A percentile compares a stretch with the other conserved stretches of the same genome.
These are phyloP conservation scores for Guadua angustifolia DNA, from an alignment of 176 grass and related monocot genomes.

Conservation along the genomic window DNA sequence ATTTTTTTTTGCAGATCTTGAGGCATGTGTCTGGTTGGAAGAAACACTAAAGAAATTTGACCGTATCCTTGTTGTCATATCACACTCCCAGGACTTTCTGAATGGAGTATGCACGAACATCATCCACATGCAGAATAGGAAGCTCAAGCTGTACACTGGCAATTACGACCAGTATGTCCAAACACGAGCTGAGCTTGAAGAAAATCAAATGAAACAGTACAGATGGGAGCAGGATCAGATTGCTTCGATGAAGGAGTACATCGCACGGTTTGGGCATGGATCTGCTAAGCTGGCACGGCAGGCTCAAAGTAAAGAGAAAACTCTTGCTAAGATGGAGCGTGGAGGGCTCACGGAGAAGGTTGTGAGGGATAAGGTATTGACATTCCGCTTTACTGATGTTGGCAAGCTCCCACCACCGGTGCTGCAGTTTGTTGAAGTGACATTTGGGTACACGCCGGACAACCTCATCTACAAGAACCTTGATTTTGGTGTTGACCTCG, in stretches of 20 bases:
- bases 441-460: conserved; percentile 81
- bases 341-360: conserved; percentile 89
- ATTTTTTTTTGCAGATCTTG: conserved; percentile 80
- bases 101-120: conserved; percentile 96
- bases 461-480: conserved; percentile 84
- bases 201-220: conserved; percentile 98
- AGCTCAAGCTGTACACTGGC: conserved; percentile 88
- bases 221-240: conserved; percentile 97
- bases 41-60: conserved; percentile 88
- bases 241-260: conserved; percentile 88
- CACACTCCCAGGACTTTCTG: conserved; percentile 89
- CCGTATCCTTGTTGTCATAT: conserved; percentile 79
- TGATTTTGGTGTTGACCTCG: conserved; percentile 93
- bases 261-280: conserved; percentile 90
- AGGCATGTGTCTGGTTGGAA: conserved; percentile 96
- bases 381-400: conserved; percentile 77
- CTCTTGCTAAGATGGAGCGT: conserved; percentile 95
- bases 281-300: conserved; percentile 90
- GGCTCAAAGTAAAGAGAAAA: conserved; percentile 94
- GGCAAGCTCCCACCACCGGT: conserved; percentile 88
- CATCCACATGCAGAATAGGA: conserved; percentile 93
- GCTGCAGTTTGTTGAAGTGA: conserved; percentile 88
- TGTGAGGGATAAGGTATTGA: conserved; percentile 66
- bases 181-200: conserved; percentile 75
- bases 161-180: conserved; percentile 91